Evolutionary conservation across 192 early-diverging fungal species (phyloP), one percentile per base, ranked within the genome.

Genomic region (Mortierella alpina): DNA sequence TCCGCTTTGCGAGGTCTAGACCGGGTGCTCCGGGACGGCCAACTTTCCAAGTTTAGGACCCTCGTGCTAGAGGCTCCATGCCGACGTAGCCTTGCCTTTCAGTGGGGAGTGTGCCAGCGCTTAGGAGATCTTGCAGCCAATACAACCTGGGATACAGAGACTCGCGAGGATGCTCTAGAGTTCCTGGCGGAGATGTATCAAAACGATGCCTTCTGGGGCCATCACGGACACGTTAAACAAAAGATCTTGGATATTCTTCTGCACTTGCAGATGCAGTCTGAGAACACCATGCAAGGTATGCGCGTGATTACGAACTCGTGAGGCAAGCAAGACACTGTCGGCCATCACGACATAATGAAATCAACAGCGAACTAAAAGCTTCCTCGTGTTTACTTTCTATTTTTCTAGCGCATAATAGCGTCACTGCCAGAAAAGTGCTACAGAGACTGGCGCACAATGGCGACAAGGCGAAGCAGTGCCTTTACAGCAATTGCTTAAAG

Each of bases 81-180:
- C 58, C 58, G 39, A 41, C 58, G 58, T 9, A 59, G 41, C 39
- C 58, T 59, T 59, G 58, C 58, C 58, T 59, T 59, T 59, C 58
- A 59, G 58, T 59, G 58, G 58, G 58, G 58, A 59, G 58, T 59
- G 39, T 59, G 58, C 39, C 58, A 59, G 58, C 58, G 58, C 40
- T 59, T 59, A 41, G 39, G 58, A 15, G 41, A 44, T 59, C 58
- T 59, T 59, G 58, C 58, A 59, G 58, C 58, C 58, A 59, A 59
- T 61, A 14, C 59, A 61, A 41, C 59, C 41, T 61, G 59, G 59
- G 59, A 61, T 61, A n/a, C 59, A 61, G 59, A 61, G 59, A 45
- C 59, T 10, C 41, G 59, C 20, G 59, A 61, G 59, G 59, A 61
- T 46, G 59, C 58, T 8, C 58, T 59, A 44, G 58, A 59, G 59